Evolutionary conservation across 495 filamentous ascomycete genomes (phyloP).

Genomic region (Trichocladium antarcticum): DNA sequence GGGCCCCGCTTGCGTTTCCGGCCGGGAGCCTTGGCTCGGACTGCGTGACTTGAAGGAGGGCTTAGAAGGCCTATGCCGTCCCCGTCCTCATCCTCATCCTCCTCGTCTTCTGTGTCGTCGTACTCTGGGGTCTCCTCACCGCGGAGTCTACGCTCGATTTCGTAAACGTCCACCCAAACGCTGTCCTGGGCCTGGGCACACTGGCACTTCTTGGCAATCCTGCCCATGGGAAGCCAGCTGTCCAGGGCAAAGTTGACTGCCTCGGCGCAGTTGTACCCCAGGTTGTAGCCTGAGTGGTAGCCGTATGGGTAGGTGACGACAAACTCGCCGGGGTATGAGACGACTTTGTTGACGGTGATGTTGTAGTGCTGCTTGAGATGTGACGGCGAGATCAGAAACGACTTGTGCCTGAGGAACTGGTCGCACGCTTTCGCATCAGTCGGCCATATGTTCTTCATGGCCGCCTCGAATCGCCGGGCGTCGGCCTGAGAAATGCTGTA

Average conservation of each 20-base stretch:
- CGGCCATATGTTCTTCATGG: constrained; percentile 93
- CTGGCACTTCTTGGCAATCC: constrained; percentile 93
- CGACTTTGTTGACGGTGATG: constrained; percentile 88
- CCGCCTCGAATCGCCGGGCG: constrained; percentile 84
- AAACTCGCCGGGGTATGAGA: constrained; percentile 96
- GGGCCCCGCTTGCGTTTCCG: constrained; percentile 41
- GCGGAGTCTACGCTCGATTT: constrained; percentile 86
- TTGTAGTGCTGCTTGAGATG: constrained; percentile 75
- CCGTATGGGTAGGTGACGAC: constrained; percentile 98
- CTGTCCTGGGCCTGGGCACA: constrained; percentile 80
- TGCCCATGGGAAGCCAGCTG: constrained; percentile 87
- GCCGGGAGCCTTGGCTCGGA: constrained; percentile 43
- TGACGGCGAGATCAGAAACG: constrained; percentile 89
- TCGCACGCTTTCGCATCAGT: constrained; percentile 93
- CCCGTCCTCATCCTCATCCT: constrained; percentile 59
- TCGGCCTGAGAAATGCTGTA: constrained; percentile 97
- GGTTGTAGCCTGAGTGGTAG: constrained; percentile 95
- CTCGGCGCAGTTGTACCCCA: constrained; percentile 98
- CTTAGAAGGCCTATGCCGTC: constrained; percentile 62
- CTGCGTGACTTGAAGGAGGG: constrained; percentile 46
- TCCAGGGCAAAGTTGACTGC: constrained; percentile 97
- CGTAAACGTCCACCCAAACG: constrained; percentile 93
- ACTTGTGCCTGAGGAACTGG: constrained; percentile 96
- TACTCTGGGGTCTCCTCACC: constrained; percentile 91
- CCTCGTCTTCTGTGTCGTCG: constrained; percentile 69